phyloP scores from a whole-genome alignment of 257 asterid genomes.

The Solanum corneliomulleri region DNA sequence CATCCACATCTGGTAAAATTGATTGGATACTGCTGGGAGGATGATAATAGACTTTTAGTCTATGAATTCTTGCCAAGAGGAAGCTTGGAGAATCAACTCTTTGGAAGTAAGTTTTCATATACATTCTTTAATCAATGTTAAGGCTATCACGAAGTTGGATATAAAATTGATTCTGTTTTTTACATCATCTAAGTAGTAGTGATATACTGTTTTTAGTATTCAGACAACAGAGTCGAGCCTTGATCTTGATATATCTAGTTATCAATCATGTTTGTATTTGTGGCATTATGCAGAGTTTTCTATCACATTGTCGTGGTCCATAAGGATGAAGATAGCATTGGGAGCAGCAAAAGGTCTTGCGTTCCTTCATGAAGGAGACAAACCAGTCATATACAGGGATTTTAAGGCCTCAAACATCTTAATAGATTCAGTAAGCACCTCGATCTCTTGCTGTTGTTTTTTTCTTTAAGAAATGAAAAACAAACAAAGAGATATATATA shows the following conservation, averaged over 20 bases:
- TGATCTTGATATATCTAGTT: neutral
- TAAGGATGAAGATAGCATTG: conserved; percentile 3
- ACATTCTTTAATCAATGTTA: neutral
- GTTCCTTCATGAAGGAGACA: conserved; percentile 3
- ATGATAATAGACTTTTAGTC: neutral
- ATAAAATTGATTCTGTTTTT: neutral
- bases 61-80: conserved; percentile 1
- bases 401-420: conserved; percentile 4
- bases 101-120: neutral
- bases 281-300: neutral
- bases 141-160: neutral
- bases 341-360: conserved; percentile 6
- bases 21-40: conserved; percentile 6
- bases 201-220: neutral
- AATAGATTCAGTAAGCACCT: neutral
- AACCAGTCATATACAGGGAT: conserved; percentile 5
- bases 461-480: neutral
- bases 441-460: neutral
- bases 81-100: conserved; percentile 3
- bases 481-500: neutral
- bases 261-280: neutral
- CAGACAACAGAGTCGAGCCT: neutral
- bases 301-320: neutral
- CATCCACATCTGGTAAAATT: conserved; percentile 3
- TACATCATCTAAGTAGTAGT: neutral